A percentile compares a stretch with the other conserved stretches of the same genome.
phyloP scores from a whole-genome alignment of 2,329 filamentous ascomycete genomes.

The Cyclaneusma minus region DNA sequence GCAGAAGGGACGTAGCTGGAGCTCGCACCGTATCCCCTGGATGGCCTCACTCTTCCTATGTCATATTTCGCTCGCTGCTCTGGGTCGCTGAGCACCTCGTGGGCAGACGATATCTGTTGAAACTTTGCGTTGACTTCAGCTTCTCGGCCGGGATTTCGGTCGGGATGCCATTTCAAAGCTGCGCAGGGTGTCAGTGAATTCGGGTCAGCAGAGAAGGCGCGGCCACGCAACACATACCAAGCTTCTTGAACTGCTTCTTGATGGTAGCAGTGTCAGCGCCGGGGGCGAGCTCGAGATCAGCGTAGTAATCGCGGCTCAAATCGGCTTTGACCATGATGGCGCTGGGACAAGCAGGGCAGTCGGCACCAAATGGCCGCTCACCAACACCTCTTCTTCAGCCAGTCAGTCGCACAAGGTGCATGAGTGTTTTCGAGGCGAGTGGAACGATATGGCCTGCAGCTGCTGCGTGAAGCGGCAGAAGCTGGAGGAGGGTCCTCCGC shows the following conservation, averaged over 20 bases:
- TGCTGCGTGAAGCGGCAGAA: too few species aligned
- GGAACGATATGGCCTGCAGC: too few species aligned
- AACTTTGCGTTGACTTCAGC: slow-evolving; percentile 51
- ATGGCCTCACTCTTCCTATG: slow-evolving; percentile 10
- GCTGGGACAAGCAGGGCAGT: too few species aligned
- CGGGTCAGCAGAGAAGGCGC: slow-evolving; percentile 1
- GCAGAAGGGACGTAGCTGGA: slow-evolving; percentile 7
- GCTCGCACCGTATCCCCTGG: slow-evolving; percentile 5
- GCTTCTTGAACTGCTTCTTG: slow-evolving; percentile 53
- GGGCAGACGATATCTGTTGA: slow-evolving; percentile 54
- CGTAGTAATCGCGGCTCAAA: slow-evolving; percentile 43
- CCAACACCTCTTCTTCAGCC: slow-evolving; percentile 22
- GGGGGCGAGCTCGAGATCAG: slow-evolving; percentile 44
- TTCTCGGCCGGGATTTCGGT: slow-evolving; percentile 55
- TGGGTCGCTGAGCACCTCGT: slow-evolving; percentile 42
- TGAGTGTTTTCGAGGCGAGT: too few species aligned
- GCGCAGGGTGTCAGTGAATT: slow-evolving; percentile 6
- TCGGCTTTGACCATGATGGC: slow-evolving; percentile 19
- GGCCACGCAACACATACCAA: slow-evolving; percentile 27
- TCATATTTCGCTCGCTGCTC: slow-evolving; percentile 18
- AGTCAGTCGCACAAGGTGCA: too few species aligned
- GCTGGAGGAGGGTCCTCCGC: too few species aligned
- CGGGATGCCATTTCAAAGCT: slow-evolving; percentile 55
- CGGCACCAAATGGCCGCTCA: slow-evolving; percentile 1
- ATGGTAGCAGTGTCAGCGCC: slow-evolving; percentile 47